Evolutionary conservation across 106 monocot genomes (phyloP).

Genomic region (Platanthera zijinensis): DNA sequence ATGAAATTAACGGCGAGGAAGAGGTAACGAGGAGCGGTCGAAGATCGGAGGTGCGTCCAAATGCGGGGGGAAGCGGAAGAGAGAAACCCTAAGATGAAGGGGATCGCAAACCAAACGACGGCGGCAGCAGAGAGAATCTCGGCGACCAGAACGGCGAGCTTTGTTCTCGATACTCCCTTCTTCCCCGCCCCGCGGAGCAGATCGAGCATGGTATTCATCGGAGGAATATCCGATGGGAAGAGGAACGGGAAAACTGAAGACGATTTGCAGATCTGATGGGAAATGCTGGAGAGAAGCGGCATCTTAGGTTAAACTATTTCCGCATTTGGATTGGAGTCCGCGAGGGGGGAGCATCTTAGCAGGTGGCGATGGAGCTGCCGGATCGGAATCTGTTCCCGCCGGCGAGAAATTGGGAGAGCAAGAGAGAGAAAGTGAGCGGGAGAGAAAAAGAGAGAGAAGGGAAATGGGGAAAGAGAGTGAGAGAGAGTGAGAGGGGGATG

Average conservation of each 20-base stretch:
- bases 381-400: background rate
- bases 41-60: slow-evolving; percentile 15
- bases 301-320: background rate
- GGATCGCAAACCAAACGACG: slow-evolving; percentile 8
- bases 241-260: background rate
- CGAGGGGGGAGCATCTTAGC: background rate
- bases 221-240: background rate
- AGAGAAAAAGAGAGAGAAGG: too few species aligned
- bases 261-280: background rate
- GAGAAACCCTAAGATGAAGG: slow-evolving; percentile 1
- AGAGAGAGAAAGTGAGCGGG: background rate
- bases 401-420: too few species aligned
- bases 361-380: background rate
- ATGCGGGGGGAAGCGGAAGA: slow-evolving; percentile 10
- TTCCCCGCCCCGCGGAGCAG: background rate
- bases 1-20: slow-evolving; percentile 59
- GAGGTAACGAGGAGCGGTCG: slow-evolving; percentile 32
- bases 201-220: slow-evolving; percentile 6
- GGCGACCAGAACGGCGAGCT: slow-evolving; percentile 9
- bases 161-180: background rate
- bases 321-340: too few species aligned
- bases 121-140: background rate
- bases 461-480: too few species aligned
- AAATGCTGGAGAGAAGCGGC: background rate
- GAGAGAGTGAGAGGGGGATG: background rate